These are phyloP conservation scores for Fusarium tupiense DNA, from an alignment of 2,329 filamentous ascomycete genomes.

Conservation along the genomic window DNA sequence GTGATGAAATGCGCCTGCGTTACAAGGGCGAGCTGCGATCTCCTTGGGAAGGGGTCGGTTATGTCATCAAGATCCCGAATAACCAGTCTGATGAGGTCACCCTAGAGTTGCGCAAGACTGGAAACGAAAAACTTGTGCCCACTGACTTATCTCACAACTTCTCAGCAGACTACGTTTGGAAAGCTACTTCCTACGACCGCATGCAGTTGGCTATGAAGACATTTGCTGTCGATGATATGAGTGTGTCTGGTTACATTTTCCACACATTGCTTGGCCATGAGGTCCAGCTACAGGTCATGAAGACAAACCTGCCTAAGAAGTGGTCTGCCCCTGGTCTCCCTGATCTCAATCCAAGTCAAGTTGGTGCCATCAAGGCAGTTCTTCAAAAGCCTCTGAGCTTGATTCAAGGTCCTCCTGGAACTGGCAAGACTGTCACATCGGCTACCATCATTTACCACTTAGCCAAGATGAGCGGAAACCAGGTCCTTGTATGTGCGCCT, in stretches of 20 bases:
- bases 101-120: constrained; percentile 91
- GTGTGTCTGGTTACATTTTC: constrained; percentile 98
- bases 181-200: constrained; percentile 97
- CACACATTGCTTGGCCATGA: constrained; percentile 96
- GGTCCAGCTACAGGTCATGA: constrained; percentile 93
- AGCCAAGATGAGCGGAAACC: constrained; percentile 92
- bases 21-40: constrained; percentile 94
- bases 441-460: constrained; percentile 99
- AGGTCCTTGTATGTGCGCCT: constrained; percentile 94
- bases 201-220: constrained; percentile 99
- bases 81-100: constrained; percentile 98
- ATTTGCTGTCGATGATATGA: constrained; percentile 97
- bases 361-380: constrained; percentile 95
- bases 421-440: constrained; percentile 97
- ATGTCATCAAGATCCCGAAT: constrained; percentile 99
- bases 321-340: constrained; percentile 95
- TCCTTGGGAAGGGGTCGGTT: constrained; percentile 97
- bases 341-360: constrained; percentile 94
- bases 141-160: constrained; percentile 98
- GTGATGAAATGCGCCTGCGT: constrained; percentile 97
- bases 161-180: constrained; percentile 99
- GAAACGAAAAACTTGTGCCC: constrained; percentile 94
- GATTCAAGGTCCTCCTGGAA: constrained; percentile 96
- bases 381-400: constrained; percentile 92
- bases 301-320: constrained; percentile 94